Evolutionary conservation across 2,329 filamentous ascomycete species (phyloP).

Genomic region (Apiospora sp.): DNA sequence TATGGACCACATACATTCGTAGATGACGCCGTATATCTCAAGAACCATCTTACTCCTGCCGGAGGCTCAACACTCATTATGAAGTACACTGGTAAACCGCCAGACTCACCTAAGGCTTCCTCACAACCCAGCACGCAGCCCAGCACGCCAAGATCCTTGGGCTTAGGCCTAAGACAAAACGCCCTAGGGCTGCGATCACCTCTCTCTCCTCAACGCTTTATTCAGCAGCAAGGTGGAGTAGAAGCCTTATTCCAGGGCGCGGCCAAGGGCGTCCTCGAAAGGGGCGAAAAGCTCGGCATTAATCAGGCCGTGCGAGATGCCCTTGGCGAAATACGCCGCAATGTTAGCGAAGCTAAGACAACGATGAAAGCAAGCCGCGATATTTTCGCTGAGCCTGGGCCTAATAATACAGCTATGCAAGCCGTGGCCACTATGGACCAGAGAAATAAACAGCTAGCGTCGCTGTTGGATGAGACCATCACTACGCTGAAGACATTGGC

Average conservation of each 20-base stretch:
- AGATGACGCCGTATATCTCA: slow-evolving; percentile 81
- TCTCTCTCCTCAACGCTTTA: slow-evolving; percentile 57
- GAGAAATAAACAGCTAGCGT: slow-evolving; percentile 71
- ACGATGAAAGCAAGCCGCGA: slow-evolving; percentile 48
- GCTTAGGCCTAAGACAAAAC: slow-evolving; percentile 50
- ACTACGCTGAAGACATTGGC: slow-evolving; percentile 68
- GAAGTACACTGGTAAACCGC: slow-evolving; percentile 72
- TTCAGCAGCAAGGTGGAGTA: slow-evolving; percentile 64
- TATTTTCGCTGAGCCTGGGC: slow-evolving; percentile 44
- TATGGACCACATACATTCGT: slow-evolving; percentile 81
- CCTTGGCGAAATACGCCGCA: slow-evolving; percentile 80
- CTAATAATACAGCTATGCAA: slow-evolving; percentile 40
- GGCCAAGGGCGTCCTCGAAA: slow-evolving; percentile 76
- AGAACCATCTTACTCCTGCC: slow-evolving; percentile 66
- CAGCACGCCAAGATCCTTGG: slow-evolving; percentile 46
- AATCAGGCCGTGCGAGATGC: slow-evolving; percentile 84
- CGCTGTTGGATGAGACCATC: slow-evolving; percentile 73
- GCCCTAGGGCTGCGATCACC: slow-evolving; percentile 53
- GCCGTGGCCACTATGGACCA: slow-evolving; percentile 63
- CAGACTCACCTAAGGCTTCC: slow-evolving; percentile 41
- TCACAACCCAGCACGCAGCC: slow-evolving; percentile 44
- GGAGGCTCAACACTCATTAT: slow-evolving; percentile 72
- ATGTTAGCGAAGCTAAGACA: slow-evolving; percentile 68
- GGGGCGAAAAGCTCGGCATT: slow-evolving; percentile 78
- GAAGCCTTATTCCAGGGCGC: slow-evolving; percentile 80